Base-by-base conservation (phyloP, 176 grass and related monocot species). In the Elaeis guineensis region DNA sequence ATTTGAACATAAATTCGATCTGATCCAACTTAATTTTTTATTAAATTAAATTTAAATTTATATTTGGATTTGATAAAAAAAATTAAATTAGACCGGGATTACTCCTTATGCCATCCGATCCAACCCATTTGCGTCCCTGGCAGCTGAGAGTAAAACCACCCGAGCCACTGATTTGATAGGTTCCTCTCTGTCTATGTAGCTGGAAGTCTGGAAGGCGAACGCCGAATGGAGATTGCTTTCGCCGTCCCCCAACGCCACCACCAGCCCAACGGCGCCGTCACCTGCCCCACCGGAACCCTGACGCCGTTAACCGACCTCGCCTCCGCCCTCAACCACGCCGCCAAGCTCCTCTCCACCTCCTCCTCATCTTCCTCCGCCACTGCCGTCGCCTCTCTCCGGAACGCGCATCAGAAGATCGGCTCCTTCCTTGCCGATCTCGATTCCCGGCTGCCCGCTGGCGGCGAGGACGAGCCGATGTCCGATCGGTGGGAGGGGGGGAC, bases 381-480 rank as follows among this genome's bases (percentile, higher is more conserved):
- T 16, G 75, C 58, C 20, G 51, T 69, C 51, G 16, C 58, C 2
- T 57, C 65, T 51, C 75, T 77, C 30, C 58, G 58, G 57, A 58
- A 77, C 58, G 75, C 75, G 17, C 75, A 69, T 58, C 55, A 29
- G 11, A 51, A 51, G 49, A 69, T 77, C 28, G 75, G 75, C 14
- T 77, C 65, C 51, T 77, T 69, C 75, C 74, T 77, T 65, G 24
- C 58, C 58, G 19, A 28, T 17, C 57, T 77, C 23, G 65, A 77
- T 49, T 7, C 51, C 17, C 60, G 17, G 28, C 25, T 12, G 8
- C 35, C 35, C 35, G 35, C 35, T 3, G 35, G 8, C 21, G 59
- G 11, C 2, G 58, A 62, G 32, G 65, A 77, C 30, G 50, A 69
- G 66, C 65, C 75, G 9, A 77, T 75, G 72, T 17, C 14, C 35